phyloP scores from a whole-genome alignment of 208 protist species.

The Leptomonas pyrrhocoris region DNA sequence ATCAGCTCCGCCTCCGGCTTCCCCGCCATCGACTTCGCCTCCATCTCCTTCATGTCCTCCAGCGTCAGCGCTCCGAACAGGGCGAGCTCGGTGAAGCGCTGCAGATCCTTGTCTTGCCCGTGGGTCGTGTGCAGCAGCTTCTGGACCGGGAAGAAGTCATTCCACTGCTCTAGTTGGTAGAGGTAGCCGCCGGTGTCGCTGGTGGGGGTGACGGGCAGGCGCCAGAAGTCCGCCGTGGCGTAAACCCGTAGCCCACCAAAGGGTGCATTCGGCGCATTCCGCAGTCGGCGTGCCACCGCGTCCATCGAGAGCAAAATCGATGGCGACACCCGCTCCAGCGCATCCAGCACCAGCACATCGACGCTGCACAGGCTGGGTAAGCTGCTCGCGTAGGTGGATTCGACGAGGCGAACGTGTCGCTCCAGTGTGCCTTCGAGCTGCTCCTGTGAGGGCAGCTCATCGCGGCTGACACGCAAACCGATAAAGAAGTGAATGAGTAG shows the following conservation, averaged over 20 bases:
- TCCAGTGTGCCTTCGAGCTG: slow-evolving; percentile 86
- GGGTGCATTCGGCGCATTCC: slow-evolving; percentile 39
- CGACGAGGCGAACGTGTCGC: slow-evolving; percentile 80
- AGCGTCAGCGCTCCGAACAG: slow-evolving; percentile 62
- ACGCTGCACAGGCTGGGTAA: slow-evolving; percentile 67
- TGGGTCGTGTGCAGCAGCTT: slow-evolving; percentile 55
- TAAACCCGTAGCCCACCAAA: slow-evolving; percentile 88
- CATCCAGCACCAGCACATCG: slow-evolving; percentile 83
- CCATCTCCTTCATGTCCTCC: slow-evolving; percentile 71
- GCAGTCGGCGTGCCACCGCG: slow-evolving; percentile 63
- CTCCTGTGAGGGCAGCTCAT: slow-evolving; percentile 87
- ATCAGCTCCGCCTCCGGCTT: slow-evolving; percentile 42
- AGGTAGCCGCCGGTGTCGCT: slow-evolving; percentile 86
- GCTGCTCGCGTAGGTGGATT: slow-evolving; percentile 67
- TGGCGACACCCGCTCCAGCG: slow-evolving; percentile 65
- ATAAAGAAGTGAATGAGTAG: slow-evolving; percentile 80
- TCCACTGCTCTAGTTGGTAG: slow-evolving; percentile 80
- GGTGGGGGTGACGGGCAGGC: slow-evolving; percentile 72
- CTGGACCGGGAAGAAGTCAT: slow-evolving; percentile 76
- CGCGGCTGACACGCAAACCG: slow-evolving; percentile 67
- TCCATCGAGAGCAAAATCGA: slow-evolving; percentile 78
- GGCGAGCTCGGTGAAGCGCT: slow-evolving; percentile 61
- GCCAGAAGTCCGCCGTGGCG: slow-evolving; percentile 87
- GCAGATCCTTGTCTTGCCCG: slow-evolving; percentile 56
- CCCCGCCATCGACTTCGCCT: slow-evolving; percentile 49